phyloP scores from a whole-genome alignment of 2,329 filamentous ascomycete genomes.

The Claviceps paspali region DNA sequence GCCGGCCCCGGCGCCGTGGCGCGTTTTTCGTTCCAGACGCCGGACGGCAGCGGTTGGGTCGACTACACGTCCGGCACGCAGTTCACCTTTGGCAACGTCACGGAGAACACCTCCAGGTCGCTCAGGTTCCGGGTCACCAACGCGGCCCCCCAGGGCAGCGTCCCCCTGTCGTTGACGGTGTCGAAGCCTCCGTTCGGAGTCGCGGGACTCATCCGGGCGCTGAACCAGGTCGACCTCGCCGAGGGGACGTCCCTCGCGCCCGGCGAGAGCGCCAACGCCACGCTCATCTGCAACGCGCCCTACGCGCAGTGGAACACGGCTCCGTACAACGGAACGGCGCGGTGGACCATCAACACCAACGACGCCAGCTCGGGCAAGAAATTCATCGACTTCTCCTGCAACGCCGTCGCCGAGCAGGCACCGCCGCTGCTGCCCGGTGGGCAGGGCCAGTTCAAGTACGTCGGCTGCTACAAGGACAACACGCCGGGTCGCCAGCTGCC shows the following conservation, averaged over 20 bases:
- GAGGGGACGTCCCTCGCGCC: conserved; percentile 37
- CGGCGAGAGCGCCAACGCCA: conserved; percentile 34
- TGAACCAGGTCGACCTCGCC: conserved; percentile 40
- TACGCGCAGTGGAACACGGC: conserved; percentile 41
- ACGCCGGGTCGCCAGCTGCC: conserved; percentile 37
- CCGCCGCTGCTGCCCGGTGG: conserved; percentile 29
- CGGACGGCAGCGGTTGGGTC: conserved; percentile 35
- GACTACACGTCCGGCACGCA: conserved; percentile 24
- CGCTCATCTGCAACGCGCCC: conserved; percentile 38
- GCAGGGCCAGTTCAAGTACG: conserved; percentile 33
- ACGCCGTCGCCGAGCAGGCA: conserved; percentile 35
- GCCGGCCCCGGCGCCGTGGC: conserved; percentile 33
- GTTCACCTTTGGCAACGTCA: conserved; percentile 41
- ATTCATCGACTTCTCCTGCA: conserved; percentile 34
- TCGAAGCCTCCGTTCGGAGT: conserved; percentile 46
- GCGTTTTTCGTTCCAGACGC: conserved; percentile 38
- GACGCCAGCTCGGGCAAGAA: conserved; percentile 37
- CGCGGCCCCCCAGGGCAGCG: conserved; percentile 26
- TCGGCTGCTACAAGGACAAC: conserved; percentile 40
- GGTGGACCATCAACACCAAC: conserved; percentile 43
- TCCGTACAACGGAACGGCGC: conserved; percentile 29
- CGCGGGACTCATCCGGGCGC: conserved; percentile 34
- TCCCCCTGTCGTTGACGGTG: conserved; percentile 37
- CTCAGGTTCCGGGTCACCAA: conserved; percentile 40
- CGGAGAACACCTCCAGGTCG: conserved; percentile 30